phyloP scores from a whole-genome alignment of 169 alveolate genomes.

The Cryptosporidium tyzzeri region DNA sequence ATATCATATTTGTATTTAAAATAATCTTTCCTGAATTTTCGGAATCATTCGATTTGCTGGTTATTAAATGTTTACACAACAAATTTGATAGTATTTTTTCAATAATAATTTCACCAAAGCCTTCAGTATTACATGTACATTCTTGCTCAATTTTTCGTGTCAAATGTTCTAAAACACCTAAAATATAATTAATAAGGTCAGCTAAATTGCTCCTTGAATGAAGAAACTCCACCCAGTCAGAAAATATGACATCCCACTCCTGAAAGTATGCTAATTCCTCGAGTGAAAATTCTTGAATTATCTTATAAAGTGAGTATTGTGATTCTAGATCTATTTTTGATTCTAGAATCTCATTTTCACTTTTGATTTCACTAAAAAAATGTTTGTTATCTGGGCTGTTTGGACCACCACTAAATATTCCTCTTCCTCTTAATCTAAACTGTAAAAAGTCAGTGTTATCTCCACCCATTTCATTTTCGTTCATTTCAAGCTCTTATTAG shows the following conservation, averaged over 20 bases:
- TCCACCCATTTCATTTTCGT: conserved; percentile 26
- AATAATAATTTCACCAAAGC: conserved; percentile 59
- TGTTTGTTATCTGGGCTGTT: conserved; percentile 43
- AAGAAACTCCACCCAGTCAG: conserved; percentile 47
- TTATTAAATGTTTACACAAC: conserved; percentile 54
- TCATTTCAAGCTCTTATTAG: conserved; percentile 20
- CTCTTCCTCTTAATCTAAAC: conserved; percentile 62
- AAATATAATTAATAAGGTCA: conserved; percentile 25
- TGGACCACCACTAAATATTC: conserved; percentile 69
- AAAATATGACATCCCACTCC: conserved; percentile 58
- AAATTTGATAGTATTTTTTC: conserved; percentile 54
- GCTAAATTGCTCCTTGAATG: conserved; percentile 32
- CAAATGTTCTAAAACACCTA: conserved; percentile 16
- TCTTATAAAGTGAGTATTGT: conserved; percentile 13
- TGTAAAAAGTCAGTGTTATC: conserved; percentile 31
- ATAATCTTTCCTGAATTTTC: conserved; percentile 54
- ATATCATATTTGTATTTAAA: conserved; percentile 60
- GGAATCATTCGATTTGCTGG: conserved; percentile 25
- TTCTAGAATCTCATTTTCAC: not conserved
- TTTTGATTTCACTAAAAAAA: not conserved
- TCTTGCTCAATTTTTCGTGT: conserved; percentile 53
- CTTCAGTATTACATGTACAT: conserved; percentile 20
- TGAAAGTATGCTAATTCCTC: conserved; percentile 53
- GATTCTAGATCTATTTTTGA: conserved; percentile 23
- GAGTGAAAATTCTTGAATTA: conserved; percentile 11